phyloP scores from a whole-genome alignment of 108 stramenopile species.

The Nannochloropsis granulata region DNA sequence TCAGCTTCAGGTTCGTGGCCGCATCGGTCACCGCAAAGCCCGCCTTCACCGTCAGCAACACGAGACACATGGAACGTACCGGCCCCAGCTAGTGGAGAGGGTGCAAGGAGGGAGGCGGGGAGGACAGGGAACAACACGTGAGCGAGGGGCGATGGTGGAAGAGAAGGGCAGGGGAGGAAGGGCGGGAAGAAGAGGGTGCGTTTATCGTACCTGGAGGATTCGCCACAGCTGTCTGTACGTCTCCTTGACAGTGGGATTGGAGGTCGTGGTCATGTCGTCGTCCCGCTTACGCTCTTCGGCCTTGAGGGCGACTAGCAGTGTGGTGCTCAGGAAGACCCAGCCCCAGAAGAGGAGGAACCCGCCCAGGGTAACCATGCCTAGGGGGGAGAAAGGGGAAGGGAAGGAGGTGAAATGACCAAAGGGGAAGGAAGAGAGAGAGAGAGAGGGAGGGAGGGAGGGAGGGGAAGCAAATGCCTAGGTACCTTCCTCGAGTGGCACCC shows the following conservation, averaged over 20 bases:
- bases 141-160: background rate
- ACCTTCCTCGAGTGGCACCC: background rate
- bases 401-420: background rate
- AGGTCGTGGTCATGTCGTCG: conserved; percentile 32
- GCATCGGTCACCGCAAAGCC: conserved; percentile 45
- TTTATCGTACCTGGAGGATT: background rate
- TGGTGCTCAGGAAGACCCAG: conserved; percentile 69
- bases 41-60: conserved; percentile 53
- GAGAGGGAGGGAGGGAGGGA: too few species aligned
- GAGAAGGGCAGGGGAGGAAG: background rate
- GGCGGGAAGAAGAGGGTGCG: background rate
- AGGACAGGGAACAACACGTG: background rate
- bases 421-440: background rate
- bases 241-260: background rate
- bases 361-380: conserved; percentile 56
- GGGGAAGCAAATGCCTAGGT: background rate
- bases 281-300: conserved; percentile 48
- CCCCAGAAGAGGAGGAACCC: conserved; percentile 86
- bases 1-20: conserved; percentile 36
- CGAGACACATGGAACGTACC: conserved; percentile 57
- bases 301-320: conserved; percentile 63
- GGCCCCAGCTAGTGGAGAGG: conserved; percentile 50
- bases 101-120: background rate
- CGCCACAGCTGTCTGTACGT: background rate
- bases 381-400: conserved; percentile 36